A percentile compares a stretch with the other conserved stretches of the same genome.
Evolutionary conservation across 2,329 filamentous ascomycete species (phyloP).

Genomic region (Colletotrichum coccodes): DNA sequence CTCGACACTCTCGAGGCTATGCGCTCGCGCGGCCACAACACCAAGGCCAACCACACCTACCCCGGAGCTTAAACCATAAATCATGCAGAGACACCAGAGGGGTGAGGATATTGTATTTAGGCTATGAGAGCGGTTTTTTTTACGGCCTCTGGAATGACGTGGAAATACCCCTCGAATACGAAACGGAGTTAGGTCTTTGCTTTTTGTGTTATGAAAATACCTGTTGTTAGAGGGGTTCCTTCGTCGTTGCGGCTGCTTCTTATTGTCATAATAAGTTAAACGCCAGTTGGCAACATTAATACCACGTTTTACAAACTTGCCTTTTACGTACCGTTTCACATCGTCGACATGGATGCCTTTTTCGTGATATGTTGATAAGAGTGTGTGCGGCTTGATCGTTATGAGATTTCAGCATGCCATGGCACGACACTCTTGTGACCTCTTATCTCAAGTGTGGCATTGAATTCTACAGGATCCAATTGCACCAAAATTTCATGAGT

Average conservation of each 20-base stretch:
- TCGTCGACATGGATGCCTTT: too few species aligned
- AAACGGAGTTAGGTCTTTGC: slow-evolving; percentile 14
- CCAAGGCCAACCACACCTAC: slow-evolving; percentile 31
- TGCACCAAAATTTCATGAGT: too few species aligned
- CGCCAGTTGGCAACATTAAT: neutral
- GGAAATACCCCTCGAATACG: slow-evolving; percentile 29
- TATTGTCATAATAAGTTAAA: too few species aligned
- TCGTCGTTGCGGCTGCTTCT: neutral
- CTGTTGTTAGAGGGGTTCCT: neutral
- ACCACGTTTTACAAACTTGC: neutral
- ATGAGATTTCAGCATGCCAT: too few species aligned
- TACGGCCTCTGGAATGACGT: slow-evolving; percentile 9
- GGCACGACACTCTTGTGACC: too few species aligned
- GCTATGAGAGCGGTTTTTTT: neutral
- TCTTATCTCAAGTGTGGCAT: too few species aligned
- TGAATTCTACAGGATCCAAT: too few species aligned
- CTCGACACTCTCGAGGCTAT: slow-evolving; percentile 57
- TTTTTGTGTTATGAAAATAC: neutral
- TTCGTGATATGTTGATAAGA: too few species aligned
- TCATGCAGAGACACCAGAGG: neutral
- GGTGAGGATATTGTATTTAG: neutral
- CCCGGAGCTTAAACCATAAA: slow-evolving; percentile 21
- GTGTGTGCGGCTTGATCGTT: too few species aligned
- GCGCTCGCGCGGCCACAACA: slow-evolving; percentile 50
- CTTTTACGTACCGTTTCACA: too few species aligned